Conservation (phyloP, 768 basidiomycete species). For the Lanmaoa rubissima region DNA sequence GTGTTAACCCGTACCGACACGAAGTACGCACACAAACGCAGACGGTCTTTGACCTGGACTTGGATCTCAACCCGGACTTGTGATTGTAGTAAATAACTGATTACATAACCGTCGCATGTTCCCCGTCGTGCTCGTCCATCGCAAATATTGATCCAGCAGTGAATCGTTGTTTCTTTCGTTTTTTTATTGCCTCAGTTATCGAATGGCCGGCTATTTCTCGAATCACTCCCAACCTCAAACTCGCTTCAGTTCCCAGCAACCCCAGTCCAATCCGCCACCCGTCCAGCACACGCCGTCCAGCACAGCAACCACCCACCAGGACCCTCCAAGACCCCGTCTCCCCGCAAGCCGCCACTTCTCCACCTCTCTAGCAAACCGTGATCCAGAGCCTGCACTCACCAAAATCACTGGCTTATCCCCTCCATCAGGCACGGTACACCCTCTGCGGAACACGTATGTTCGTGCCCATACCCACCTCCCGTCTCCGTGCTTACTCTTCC, state of each 20-base stretch:
- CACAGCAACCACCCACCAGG: slow-evolving; percentile 5
- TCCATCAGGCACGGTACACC: slow-evolving; percentile 51
- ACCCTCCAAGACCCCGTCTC: slow-evolving; percentile 43
- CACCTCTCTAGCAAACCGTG: slow-evolving; percentile 48
- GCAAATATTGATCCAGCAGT: neutral
- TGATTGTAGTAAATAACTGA: slow-evolving; percentile 29
- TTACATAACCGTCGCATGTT: slow-evolving; percentile 20
- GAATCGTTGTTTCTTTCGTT: neutral
- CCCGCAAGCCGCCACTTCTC: slow-evolving; percentile 75
- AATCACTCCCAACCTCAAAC: slow-evolving; percentile 70
- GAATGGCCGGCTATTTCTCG: slow-evolving; percentile 76
- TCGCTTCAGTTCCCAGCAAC: slow-evolving; percentile 60
- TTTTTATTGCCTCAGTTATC: slow-evolving; percentile 31
- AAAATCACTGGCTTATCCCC: slow-evolving; percentile 35
- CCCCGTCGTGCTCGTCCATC: slow-evolving; percentile 13
- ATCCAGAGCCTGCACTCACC: slow-evolving; percentile 35
- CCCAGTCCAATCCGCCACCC: slow-evolving; percentile 18
- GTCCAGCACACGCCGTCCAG: neutral
- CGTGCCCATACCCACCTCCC: slow-evolving; percentile 20
- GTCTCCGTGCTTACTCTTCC: slow-evolving; percentile 15
- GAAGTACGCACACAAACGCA: slow-evolving; percentile 61
- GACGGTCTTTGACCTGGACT: slow-evolving; percentile 73
- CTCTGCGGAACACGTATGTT: slow-evolving; percentile 88
- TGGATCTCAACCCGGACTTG: slow-evolving; percentile 83
- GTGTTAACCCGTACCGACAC: slow-evolving; percentile 68